Conservation (phyloP, 768 basidiomycete species). For the Tylopilus vinaceipallidus region DNA sequence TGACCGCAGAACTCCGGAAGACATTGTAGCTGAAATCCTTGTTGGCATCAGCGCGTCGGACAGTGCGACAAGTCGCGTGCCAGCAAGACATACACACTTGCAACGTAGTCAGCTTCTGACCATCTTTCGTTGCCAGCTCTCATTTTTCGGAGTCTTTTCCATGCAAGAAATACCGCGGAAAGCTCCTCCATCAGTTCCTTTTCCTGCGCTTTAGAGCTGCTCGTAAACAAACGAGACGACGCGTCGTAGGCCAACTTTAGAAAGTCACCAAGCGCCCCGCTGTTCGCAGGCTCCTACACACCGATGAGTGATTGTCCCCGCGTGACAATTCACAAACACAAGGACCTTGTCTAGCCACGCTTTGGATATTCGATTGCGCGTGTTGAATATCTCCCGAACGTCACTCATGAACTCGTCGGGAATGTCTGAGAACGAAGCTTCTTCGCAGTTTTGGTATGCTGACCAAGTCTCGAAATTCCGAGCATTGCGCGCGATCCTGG, state of each 20-base stretch:
- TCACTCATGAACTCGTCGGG: constrained; percentile 38
- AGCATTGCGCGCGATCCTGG: constrained; percentile 48
- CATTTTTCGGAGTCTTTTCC: constrained; percentile 45
- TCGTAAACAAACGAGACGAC: constrained; percentile 42
- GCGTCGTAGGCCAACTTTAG: constrained; percentile 31
- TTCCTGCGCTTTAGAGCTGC: constrained; percentile 16
- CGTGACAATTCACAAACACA: background rate
- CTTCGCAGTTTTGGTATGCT: constrained; percentile 46
- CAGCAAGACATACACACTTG: constrained; percentile 45
- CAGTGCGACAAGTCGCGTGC: background rate
- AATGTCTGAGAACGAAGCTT: constrained; percentile 46
- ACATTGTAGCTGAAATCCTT: constrained; percentile 41
- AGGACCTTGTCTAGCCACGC: constrained; percentile 44
- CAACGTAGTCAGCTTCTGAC: constrained; percentile 54
- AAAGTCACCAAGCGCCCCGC: constrained; percentile 22
- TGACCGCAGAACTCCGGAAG: constrained; percentile 46
- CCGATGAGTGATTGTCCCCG: background rate
- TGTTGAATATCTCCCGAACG: constrained; percentile 39
- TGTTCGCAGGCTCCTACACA: constrained; percentile 5
- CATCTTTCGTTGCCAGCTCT: constrained; percentile 43
- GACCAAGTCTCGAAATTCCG: constrained; percentile 53
- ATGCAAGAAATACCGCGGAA: constrained; percentile 41
- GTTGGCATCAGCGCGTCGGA: background rate
- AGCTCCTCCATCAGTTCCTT: constrained; percentile 37
- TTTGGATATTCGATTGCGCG: constrained; percentile 35